Percentiles rank a stretch among this genome's conserved stretches.
Conservation (phyloP, 2,329 filamentous ascomycete species). For the Venturia asperata region DNA sequence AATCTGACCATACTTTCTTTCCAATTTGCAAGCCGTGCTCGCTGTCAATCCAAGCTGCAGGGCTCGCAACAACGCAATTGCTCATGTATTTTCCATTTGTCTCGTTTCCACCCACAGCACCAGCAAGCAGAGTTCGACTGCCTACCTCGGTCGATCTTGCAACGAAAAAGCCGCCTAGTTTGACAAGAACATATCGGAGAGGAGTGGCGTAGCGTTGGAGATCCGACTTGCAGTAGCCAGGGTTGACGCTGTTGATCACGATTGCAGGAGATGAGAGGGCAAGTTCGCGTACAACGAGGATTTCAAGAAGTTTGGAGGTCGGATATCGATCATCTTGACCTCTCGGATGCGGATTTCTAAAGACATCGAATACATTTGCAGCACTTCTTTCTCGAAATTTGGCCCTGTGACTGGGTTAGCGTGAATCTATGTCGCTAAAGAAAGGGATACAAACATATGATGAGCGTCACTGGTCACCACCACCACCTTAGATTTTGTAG, state of each 20-base stretch:
- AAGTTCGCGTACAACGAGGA: slow-evolving; percentile 10
- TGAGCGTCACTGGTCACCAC: slow-evolving; percentile 1
- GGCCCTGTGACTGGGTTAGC: not conserved
- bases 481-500: not conserved
- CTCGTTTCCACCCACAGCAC: slow-evolving; percentile 30
- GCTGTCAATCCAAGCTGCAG: slow-evolving; percentile 31
- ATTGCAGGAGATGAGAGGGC: not conserved
- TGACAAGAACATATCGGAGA: not conserved
- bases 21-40: slow-evolving; percentile 33
- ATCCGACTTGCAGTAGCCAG: slow-evolving; percentile 19
- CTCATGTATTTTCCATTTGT: slow-evolving; percentile 38
- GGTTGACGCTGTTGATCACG: slow-evolving; percentile 20
- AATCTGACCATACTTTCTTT: slow-evolving; percentile 35
- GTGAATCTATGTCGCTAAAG: not conserved
- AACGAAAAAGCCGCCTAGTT: slow-evolving; percentile 23
- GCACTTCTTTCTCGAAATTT: slow-evolving; percentile 14
- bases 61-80: slow-evolving; percentile 28
- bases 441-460: not conserved
- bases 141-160: slow-evolving; percentile 37
- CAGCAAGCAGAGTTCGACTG: slow-evolving; percentile 36
- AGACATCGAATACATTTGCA: slow-evolving; percentile 22
- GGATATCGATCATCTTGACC: slow-evolving; percentile 21
- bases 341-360: slow-evolving; percentile 22
- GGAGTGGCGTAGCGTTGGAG: slow-evolving; percentile 1
- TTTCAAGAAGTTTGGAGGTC: slow-evolving; percentile 23